Base-by-base conservation (phyloP, 345 rosid genomes). In the Lumnitzera littorea region DNA sequence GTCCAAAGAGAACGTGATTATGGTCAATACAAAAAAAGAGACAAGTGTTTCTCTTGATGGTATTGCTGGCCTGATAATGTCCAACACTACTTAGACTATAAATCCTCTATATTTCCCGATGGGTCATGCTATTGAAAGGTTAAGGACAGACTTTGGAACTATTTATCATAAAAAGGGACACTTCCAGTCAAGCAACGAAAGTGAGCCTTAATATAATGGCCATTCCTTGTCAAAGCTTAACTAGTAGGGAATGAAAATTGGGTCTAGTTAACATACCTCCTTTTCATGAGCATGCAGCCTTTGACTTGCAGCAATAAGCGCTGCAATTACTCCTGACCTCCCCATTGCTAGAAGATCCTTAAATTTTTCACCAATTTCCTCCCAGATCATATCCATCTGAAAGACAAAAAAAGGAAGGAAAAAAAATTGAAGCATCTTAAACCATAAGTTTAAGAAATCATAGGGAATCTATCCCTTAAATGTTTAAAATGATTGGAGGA, bases 311-410 rank as follows among this genome's bases (percentile, higher is more conserved):
- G 92, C 92, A 72, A 95, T 68, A 13, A 95, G 70, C 27, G 85
- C 82, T 57, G 91, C 96, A 75, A 91, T 76, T 65, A 95, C 96
- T 76, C 91, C 96, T 27, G 99, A 66, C 72, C 74, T 83, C 67
- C 97, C 96, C 91, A 86, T 81, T 71, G 75, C 81, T 13, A 95
- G 86, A 77, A 95, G 88, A 75, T 86, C 91, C 74, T 43, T 76
- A 63, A 88, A 79, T 68, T 64, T 85, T 55, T 86, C 70, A 67
- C 96, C 87, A 72, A 94, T 85, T 67, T 85, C 95, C 69, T 86
- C 87, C 84, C 85, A 89, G 25, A 94, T 76, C 68, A 78, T 12
- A 58, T 76, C 87, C 82, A 94, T 80, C 99, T 94, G 51, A 63
- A 20, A 67, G 48, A 68, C 64, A 81, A 63, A 71, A 67, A 27